Conservation (phyloP, 805 yeast genomes). For the Wickerhamomyces chambardii region DNA sequence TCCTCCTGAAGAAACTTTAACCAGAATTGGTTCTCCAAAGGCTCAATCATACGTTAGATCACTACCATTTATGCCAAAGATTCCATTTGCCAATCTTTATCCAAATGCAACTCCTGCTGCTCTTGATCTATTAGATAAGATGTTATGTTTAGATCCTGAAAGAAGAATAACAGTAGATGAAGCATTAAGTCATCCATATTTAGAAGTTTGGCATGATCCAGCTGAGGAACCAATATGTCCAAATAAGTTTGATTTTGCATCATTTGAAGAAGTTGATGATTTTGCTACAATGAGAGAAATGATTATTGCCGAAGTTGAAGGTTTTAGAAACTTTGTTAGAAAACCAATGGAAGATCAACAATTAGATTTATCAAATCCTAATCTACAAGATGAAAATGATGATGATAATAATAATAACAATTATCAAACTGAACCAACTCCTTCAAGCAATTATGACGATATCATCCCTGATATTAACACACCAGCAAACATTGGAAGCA, state of each 20-base stretch:
- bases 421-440: conserved; percentile 1
- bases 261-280: conserved; percentile 80
- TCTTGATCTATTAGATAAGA: conserved; percentile 63
- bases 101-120: conserved; percentile 88
- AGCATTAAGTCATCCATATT: conserved; percentile 84
- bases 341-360: conserved; percentile 58
- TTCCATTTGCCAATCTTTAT: conserved; percentile 61
- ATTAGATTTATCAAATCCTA: conserved; percentile 22
- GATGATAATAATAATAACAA: too few species aligned
- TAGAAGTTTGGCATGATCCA: conserved; percentile 88
- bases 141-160: conserved; percentile 84
- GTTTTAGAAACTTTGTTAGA: conserved; percentile 75
- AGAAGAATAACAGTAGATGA: conserved; percentile 81
- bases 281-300: conserved; percentile 64
- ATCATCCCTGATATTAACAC: conserved; percentile 23
- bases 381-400: conserved; percentile 2
- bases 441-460: conserved; percentile 10
- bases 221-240: conserved; percentile 83
- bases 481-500: neutral
- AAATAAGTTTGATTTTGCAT: conserved; percentile 66
- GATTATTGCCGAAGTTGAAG: conserved; percentile 72
- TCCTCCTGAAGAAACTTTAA: conserved; percentile 65
- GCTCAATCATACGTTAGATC: conserved; percentile 90
- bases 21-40: conserved; percentile 71
- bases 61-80: conserved; percentile 72